Evolutionary conservation across 1,284 basidiomycete genomes (phyloP), one percentile per base, ranked within the genome.

Genomic region (Ganoderma sinense): DNA sequence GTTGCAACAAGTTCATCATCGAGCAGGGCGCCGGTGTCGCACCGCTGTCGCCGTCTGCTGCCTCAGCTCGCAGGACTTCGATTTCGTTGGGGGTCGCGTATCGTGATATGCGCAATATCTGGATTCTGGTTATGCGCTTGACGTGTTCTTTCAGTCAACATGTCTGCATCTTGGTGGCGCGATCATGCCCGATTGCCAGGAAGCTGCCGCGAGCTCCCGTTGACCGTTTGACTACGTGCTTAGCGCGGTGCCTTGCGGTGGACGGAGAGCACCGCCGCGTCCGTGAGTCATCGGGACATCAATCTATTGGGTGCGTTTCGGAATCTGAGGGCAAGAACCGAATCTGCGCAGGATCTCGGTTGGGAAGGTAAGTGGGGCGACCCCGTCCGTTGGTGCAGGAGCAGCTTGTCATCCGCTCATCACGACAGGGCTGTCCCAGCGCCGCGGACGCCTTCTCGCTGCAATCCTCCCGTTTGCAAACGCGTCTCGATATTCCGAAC

Each of bases 251-350:
- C 45, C 45, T 48, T 48, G 45, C 45, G 20, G 23, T 23, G 45
- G 45, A 20, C 45, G 45, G 14, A 31, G 64, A 66, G 62, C 71
- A 72, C 71, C 53, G 71, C 71, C 71, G 53, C 68, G 29, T 36
- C 62, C 29, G 58, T 70, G 69, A 69, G 39, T 67, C 65, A 73
- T 69, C 69, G 67, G 69, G 72, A 51, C 69, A 67, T 36, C 66
- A 68, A 73, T 73, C 72, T 71, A 55, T 20, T 59, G 43, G n/a
- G 36, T 61, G 58, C 53, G 71, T 73, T 73, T 73, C 72, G 72
- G 66, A 55, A 48, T 26, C 36, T 61, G 40, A 59, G 31, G 33
- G 2, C 20, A 20, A 8, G n/a, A 59, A 39, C n/a, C 31, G 33
- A 59, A 59, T 59, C 58, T 51, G 23, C 48, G 48, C 11, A 63